Evolutionary conservation across 2,329 filamentous ascomycete species (phyloP).

Genomic region (Ophiocordyceps robertsii): DNA sequence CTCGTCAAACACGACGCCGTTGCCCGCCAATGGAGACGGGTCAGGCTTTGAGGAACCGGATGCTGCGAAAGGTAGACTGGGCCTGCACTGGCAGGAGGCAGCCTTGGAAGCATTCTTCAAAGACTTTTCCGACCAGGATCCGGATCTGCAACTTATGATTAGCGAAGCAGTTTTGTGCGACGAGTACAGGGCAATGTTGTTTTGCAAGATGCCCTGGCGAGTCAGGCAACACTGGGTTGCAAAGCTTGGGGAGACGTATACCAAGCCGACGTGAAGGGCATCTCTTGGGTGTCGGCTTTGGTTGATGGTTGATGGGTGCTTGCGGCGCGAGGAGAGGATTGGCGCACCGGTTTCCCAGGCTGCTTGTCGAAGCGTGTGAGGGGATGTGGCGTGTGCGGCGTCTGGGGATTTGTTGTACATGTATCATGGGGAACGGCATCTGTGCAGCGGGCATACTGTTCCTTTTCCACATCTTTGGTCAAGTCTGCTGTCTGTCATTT

Average conservation of each 20-base stretch:
- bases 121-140: conserved; percentile 42
- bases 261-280: neutral
- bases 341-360: neutral
- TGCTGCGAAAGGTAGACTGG: conserved; percentile 22
- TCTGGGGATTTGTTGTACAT: conserved; percentile 5
- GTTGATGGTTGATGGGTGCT: neutral
- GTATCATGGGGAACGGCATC: neutral
- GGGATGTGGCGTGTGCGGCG: conserved; percentile 8
- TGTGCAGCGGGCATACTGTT: neutral
- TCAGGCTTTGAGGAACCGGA: conserved; percentile 26
- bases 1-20: conserved; percentile 3
- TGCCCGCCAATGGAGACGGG: conserved; percentile 2
- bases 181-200: conserved; percentile 46
- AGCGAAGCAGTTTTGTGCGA: conserved; percentile 45
- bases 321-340: neutral
- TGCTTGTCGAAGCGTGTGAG: conserved; percentile 3
- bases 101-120: conserved; percentile 46
- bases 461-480: too few relatives aligned
- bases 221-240: conserved; percentile 44
- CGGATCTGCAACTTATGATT: conserved; percentile 45
- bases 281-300: neutral
- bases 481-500: too few relatives aligned
- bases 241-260: conserved; percentile 27
- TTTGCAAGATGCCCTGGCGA: conserved; percentile 43
- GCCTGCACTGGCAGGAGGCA: conserved; percentile 39